Base-by-base conservation (phyloP, 2,329 filamentous ascomycete species). In the Calonectria henricotiae region DNA sequence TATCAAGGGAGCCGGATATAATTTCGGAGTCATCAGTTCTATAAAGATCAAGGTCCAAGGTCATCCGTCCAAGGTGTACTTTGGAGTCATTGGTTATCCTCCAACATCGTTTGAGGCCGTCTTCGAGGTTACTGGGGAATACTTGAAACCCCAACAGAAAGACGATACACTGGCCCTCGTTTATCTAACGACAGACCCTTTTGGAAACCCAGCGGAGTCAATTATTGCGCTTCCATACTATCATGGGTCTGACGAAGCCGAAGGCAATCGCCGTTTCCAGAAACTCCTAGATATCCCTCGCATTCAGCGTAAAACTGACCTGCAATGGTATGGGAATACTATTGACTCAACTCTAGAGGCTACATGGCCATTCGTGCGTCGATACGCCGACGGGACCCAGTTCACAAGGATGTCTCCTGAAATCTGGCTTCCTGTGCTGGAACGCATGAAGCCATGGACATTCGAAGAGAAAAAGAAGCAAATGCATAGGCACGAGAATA, bases 1-100 rank as follows among this genome's bases (percentile, higher is more conserved):
- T 13, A 23, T 55, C 11, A 55, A 55, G 51, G 51, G 51, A 9
- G 51, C 51, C 27, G 51, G 51, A 37, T 55, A 55, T n/a, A 55
- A 55, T n/a, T 55, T 55, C 37, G 51, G 51, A 39, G 51, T 55
- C 2, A 32, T 55, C 8, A 55, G 32, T 39, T 55, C 51, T 5
- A 39, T 55, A n/a, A 55, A 55, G 32, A 55, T 55, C 51, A 25
- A 55, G 32, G 32, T 55, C 17, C 20, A 55, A 15, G 51, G 27
- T 1, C 32, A 39, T 4, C 51, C 51, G 4, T 55, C 20, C 32
- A 55, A 55, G 20, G 51, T 55, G 11, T 55, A 55, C 23, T 55
- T 39, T 17, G 51, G 51, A 4, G 15, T n/a, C 35, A 39, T 55
- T 12, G 51, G 37, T 25, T 55, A 55, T 13, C 51, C 51, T 5